A percentile compares a stretch with the other conserved stretches of the same genome.
Conservation (phyloP, 345 rosid species). For the Citrus unshiu region DNA sequence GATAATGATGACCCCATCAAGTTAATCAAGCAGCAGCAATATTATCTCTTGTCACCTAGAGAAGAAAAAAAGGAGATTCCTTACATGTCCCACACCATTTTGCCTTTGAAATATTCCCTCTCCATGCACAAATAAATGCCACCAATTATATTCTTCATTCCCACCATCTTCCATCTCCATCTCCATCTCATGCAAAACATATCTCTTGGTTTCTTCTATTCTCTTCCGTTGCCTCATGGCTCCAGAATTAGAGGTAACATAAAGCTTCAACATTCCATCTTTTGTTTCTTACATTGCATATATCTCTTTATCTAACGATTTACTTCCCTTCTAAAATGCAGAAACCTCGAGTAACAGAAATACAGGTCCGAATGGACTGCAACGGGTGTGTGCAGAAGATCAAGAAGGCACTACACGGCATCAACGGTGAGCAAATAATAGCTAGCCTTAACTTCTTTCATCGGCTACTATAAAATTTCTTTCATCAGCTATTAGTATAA, state of each 20-base stretch:
- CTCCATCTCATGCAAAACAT: conserved; percentile 11
- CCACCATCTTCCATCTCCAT: conserved; percentile 23
- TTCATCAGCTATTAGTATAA: background rate
- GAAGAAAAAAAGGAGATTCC: conserved; percentile 45
- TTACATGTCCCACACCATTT: conserved; percentile 60
- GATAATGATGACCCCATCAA: conserved; percentile 19
- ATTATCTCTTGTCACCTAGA: background rate
- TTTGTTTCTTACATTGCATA: background rate
- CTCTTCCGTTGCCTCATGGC: conserved; percentile 32
- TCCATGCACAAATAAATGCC: conserved; percentile 34
- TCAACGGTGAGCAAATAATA: conserved; percentile 40
- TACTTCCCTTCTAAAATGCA: conserved; percentile 15
- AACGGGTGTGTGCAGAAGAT: conserved; percentile 79
- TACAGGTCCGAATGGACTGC: conserved; percentile 75
- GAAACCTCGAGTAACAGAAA: conserved; percentile 61
- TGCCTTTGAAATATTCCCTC: conserved; percentile 54
- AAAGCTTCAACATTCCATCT: background rate
- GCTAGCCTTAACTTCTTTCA: background rate
- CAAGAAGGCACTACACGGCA: conserved; percentile 59
- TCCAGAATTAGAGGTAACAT: conserved; percentile 44
- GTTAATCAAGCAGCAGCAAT: conserved; percentile 13
- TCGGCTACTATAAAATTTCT: background rate
- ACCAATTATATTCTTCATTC: conserved; percentile 41
- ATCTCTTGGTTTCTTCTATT: conserved; percentile 16
- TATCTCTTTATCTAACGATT: conserved; percentile 8